Conservation (phyloP, 306 rosid genomes). For the Mimosa bimucronata region DNA sequence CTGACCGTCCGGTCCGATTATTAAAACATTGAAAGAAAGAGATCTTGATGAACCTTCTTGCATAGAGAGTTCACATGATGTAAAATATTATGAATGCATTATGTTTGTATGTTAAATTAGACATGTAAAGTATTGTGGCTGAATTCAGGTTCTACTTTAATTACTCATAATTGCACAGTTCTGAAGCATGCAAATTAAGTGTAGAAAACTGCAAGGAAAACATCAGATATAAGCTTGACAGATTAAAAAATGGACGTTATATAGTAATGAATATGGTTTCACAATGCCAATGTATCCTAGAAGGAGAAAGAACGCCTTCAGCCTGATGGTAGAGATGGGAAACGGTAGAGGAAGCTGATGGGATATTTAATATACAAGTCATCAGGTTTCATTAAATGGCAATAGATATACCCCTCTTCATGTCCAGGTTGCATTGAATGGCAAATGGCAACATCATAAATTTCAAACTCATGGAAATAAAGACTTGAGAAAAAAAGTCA, state of each 20-base stretch:
- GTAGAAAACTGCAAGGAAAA: conserved; percentile 16
- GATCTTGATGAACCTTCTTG: too few relatives aligned
- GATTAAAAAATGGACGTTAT: neutral
- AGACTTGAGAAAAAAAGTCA: too few relatives aligned
- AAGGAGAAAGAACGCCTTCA: neutral
- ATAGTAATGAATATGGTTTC: neutral
- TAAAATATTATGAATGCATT: too few relatives aligned
- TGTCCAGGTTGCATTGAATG: neutral
- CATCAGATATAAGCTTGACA: neutral
- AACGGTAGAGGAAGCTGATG: neutral
- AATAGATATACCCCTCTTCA: neutral
- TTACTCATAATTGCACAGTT: conserved; percentile 20
- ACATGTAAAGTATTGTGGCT: too few relatives aligned
- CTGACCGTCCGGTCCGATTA: too few relatives aligned
- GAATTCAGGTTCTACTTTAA: conserved; percentile 13
- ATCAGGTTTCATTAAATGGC: neutral
- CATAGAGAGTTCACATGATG: too few relatives aligned
- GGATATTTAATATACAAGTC: neutral
- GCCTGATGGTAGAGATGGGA: conserved; percentile 1
- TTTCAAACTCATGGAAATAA: too few relatives aligned
- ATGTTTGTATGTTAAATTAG: too few relatives aligned
- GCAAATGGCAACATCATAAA: neutral
- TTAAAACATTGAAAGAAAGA: too few relatives aligned
- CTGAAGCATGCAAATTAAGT: conserved; percentile 20
- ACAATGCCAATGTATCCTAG: neutral